Evolutionary conservation across 768 basidiomycete species (phyloP).

Genomic region (Gelatoporia subvermispora): DNA sequence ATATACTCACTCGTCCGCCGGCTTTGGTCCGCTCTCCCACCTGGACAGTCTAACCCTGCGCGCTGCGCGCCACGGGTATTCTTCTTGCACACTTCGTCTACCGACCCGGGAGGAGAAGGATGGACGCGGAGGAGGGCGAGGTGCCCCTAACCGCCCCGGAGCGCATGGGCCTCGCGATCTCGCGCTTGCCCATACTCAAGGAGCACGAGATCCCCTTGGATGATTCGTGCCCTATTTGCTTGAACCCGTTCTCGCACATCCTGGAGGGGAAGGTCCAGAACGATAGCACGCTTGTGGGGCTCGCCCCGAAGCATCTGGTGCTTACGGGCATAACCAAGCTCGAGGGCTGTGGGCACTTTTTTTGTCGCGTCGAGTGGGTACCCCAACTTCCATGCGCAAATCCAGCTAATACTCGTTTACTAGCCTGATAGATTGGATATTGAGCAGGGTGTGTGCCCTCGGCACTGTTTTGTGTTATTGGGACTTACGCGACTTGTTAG

Average conservation of each 20-base stretch:
- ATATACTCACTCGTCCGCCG: neutral
- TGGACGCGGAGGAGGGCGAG: slow-evolving; percentile 10
- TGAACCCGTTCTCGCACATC: slow-evolving; percentile 44
- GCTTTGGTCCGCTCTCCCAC: neutral
- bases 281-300: slow-evolving; percentile 3
- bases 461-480: neutral
- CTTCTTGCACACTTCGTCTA: neutral
- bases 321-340: slow-evolving; percentile 51
- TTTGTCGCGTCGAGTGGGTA: slow-evolving; percentile 61
- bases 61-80: too few relatives aligned
- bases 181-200: slow-evolving; percentile 39
- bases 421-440: slow-evolving; percentile 67
- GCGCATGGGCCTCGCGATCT: slow-evolving; percentile 34
- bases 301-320: slow-evolving; percentile 13
- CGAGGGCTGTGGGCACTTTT: slow-evolving; percentile 56
- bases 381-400: slow-evolving; percentile 3
- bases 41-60: too few relatives aligned
- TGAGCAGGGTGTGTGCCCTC: slow-evolving; percentile 40
- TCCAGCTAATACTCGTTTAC: neutral
- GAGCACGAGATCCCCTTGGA: slow-evolving; percentile 37
- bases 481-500: slow-evolving; percentile 26
- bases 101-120: neutral
- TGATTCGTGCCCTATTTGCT: slow-evolving; percentile 65
- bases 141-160: slow-evolving; percentile 17
- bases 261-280: slow-evolving; percentile 22